phyloP scores from a whole-genome alignment of 2,329 filamentous ascomycete species.

The Juglanconis sp. region DNA sequence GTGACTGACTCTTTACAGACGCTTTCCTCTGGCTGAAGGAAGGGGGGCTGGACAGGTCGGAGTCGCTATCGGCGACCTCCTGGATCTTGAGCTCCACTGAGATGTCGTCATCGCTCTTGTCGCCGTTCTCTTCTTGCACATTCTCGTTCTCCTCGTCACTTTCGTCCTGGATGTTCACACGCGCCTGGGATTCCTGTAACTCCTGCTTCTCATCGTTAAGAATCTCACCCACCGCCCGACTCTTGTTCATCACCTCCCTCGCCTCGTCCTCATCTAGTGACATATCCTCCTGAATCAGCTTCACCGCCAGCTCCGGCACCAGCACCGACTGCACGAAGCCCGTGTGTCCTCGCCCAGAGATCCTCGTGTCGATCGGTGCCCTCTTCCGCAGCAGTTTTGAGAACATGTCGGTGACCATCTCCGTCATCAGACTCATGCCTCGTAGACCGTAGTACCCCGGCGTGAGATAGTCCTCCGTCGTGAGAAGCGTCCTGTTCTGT shows the following conservation, averaged over 20 bases:
- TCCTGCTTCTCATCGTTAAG: slow-evolving; percentile 64
- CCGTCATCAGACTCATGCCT: slow-evolving; percentile 69
- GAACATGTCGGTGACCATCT: slow-evolving; percentile 62
- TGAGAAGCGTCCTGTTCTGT: slow-evolving; percentile 56
- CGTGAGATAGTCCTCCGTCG: slow-evolving; percentile 55
- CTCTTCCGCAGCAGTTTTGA: slow-evolving; percentile 57
- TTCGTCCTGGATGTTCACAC: slow-evolving; percentile 18
- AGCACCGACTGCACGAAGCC: slow-evolving; percentile 72
- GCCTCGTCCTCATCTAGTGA: slow-evolving; percentile 39
- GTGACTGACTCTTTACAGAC: background rate
- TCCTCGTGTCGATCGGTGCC: slow-evolving; percentile 61
- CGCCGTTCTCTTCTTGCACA: slow-evolving; percentile 26
- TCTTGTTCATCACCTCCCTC: slow-evolving; percentile 59
- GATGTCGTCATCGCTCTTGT: background rate
- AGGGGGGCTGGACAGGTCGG: background rate
- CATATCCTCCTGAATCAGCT: slow-evolving; percentile 57
- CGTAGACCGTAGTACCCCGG: slow-evolving; percentile 83
- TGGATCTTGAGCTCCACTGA: slow-evolving; percentile 5
- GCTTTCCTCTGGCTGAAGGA: background rate
- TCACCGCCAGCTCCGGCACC: slow-evolving; percentile 66
- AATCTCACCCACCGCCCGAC: slow-evolving; percentile 63
- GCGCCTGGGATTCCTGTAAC: slow-evolving; percentile 23
- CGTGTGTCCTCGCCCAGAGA: slow-evolving; percentile 64
- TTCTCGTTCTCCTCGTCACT: slow-evolving; percentile 8
- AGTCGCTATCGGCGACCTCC: slow-evolving; percentile 1